Percentiles rank a stretch among this genome's conserved stretches.
These are phyloP conservation scores for Lasiodiplodia hormozganensis DNA, from an alignment of 2,329 filamentous ascomycete genomes.

Conservation along the genomic window DNA sequence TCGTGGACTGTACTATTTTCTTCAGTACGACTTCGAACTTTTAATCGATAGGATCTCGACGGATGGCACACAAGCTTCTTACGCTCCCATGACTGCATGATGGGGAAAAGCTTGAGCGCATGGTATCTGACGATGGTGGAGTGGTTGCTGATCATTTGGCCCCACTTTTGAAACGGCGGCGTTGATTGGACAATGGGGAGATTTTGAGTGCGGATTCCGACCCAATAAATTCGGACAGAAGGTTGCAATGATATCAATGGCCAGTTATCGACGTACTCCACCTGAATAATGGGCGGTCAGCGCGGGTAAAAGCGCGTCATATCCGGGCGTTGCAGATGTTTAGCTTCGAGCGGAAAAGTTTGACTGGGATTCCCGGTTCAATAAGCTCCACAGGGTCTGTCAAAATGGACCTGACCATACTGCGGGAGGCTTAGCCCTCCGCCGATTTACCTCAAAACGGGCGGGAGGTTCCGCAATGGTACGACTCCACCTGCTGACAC, in stretches of 20 bases:
- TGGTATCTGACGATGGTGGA: not conserved
- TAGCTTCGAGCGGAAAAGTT: not conserved
- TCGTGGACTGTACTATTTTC: too few relatives aligned
- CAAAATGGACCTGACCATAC: not conserved
- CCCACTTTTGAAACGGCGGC: not conserved
- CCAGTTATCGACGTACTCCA: not conserved
- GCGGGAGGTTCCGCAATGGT: conserved; percentile 10
- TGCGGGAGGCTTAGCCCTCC: not conserved
- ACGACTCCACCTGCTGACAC: conserved; percentile 2
- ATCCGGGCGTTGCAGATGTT: not conserved
- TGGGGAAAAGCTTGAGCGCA: not conserved
- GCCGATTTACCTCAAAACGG: not conserved
- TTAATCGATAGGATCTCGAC: too few relatives aligned
- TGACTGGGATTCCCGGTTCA: not conserved
- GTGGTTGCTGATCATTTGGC: not conserved
- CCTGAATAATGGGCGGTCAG: not conserved
- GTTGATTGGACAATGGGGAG: not conserved
- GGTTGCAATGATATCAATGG: too few relatives aligned
- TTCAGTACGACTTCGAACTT: too few relatives aligned
- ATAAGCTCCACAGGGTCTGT: not conserved
- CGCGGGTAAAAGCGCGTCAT: not conserved
- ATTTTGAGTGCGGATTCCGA: too few relatives aligned
- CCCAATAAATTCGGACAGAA: too few relatives aligned
- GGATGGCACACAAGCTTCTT: too few relatives aligned
- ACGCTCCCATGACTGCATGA: too few relatives aligned